Conservation (phyloP, 2,329 filamentous ascomycete genomes). For the Chaetomiaceae sp. region DNA sequence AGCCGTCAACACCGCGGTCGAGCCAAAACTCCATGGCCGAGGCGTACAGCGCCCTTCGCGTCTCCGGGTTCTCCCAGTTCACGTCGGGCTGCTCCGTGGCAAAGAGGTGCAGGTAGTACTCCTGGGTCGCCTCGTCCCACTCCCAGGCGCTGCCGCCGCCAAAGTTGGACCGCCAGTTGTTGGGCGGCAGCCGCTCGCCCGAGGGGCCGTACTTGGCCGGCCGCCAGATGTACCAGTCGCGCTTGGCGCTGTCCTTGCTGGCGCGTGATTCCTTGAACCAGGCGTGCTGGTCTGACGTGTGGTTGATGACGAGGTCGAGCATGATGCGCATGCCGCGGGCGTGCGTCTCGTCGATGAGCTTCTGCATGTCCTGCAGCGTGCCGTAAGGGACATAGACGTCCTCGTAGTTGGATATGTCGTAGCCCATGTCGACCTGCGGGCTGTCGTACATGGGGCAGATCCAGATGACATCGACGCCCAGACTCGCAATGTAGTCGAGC, state of each 20-base stretch:
- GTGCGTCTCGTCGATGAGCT: constrained; percentile 53
- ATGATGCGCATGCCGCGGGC: constrained; percentile 56
- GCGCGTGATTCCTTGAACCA: constrained; percentile 65
- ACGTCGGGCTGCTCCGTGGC: constrained; percentile 71
- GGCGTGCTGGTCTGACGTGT: constrained; percentile 63
- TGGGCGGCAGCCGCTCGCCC: constrained; percentile 61
- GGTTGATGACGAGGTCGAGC: constrained; percentile 72
- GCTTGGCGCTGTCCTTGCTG: constrained; percentile 55
- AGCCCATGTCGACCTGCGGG: constrained; percentile 50
- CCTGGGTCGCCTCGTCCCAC: constrained; percentile 62
- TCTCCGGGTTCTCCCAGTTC: constrained; percentile 70
- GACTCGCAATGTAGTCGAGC: constrained; percentile 43
- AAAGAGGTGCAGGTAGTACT: constrained; percentile 75
- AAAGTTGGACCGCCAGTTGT: constrained; percentile 65
- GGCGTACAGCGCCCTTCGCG: constrained; percentile 63
- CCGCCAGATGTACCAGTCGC: constrained; percentile 50
- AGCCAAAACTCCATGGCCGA: constrained; percentile 72
- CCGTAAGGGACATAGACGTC: constrained; percentile 52
- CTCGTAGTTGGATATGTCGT: constrained; percentile 61
- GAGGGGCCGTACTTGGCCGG: constrained; percentile 39
- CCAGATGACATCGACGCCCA: constrained; percentile 49
- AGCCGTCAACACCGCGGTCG: constrained; percentile 61
- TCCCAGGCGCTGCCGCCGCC: constrained; percentile 57
- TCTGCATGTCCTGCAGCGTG: constrained; percentile 57
- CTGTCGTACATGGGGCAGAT: constrained; percentile 34